phyloP scores from a whole-genome alignment of 2,329 filamentous ascomycete species.

The Alternaria ventricosa region DNA sequence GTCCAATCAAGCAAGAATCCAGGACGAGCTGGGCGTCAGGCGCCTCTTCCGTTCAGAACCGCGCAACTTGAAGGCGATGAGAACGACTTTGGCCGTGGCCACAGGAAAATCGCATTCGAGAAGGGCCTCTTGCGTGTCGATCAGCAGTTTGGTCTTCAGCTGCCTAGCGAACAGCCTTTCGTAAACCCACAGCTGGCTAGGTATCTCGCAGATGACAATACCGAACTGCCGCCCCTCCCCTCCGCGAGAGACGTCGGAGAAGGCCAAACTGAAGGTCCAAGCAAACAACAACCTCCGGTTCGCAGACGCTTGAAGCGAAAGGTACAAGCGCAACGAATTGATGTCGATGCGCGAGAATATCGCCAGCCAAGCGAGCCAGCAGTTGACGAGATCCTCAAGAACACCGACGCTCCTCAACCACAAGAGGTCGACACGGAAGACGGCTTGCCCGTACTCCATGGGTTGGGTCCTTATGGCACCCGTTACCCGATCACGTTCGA shows the following conservation, averaged over 20 bases:
- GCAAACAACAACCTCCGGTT: slow-evolving; percentile 6
- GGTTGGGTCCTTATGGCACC: slow-evolving; percentile 57
- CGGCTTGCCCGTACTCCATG: slow-evolving; percentile 38
- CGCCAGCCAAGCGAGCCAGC: slow-evolving; percentile 52
- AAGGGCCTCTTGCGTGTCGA: slow-evolving; percentile 39
- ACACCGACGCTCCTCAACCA: neutral
- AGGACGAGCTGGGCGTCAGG: neutral
- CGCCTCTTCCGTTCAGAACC: slow-evolving; percentile 28
- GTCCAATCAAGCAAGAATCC: neutral
- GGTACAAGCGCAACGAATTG: slow-evolving; percentile 53
- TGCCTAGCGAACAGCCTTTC: slow-evolving; percentile 13
- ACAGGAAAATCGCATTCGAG: slow-evolving; percentile 49
- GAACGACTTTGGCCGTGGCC: slow-evolving; percentile 39
- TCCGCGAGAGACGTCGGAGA: slow-evolving; percentile 26
- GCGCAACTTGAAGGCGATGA: slow-evolving; percentile 55
- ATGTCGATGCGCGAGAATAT: slow-evolving; percentile 55
- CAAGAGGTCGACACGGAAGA: slow-evolving; percentile 9
- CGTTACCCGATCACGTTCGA: slow-evolving; percentile 62
- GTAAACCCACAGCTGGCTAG: slow-evolving; percentile 40
- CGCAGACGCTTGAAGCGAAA: slow-evolving; percentile 45
- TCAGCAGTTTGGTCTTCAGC: slow-evolving; percentile 28
- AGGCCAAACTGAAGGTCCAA: neutral
- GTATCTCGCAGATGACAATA: slow-evolving; percentile 42
- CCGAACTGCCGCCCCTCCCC: slow-evolving; percentile 26
- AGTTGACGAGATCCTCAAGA: slow-evolving; percentile 22